These are phyloP conservation scores for Cicer pinnatifidum DNA, from an alignment of 306 rosid genomes.

Conservation along the genomic window DNA sequence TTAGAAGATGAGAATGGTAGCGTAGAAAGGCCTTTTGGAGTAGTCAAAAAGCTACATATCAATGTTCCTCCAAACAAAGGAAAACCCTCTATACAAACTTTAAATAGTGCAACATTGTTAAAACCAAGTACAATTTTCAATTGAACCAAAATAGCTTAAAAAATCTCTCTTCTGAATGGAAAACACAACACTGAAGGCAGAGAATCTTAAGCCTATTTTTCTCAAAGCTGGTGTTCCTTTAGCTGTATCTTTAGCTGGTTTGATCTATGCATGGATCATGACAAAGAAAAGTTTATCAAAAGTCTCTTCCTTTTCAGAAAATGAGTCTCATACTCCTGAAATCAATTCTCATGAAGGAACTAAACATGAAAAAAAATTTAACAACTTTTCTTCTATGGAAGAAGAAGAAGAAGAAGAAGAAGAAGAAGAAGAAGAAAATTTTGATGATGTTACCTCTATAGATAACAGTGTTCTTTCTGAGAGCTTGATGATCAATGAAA, in stretches of 20 bases:
- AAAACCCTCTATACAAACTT: conserved; percentile 39
- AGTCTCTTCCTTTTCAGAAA: conserved; percentile 34
- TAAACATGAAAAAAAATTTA: conserved; percentile 46
- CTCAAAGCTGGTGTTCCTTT: conserved; percentile 77
- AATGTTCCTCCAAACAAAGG: conserved; percentile 46
- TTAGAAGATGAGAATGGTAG: conserved; percentile 36
- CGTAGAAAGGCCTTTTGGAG: conserved; percentile 44
- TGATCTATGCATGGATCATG: conserved; percentile 58
- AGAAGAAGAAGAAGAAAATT: conserved; percentile 24
- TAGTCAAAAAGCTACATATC: conserved; percentile 57
- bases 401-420: not conserved
- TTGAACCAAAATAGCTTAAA: conserved; percentile 7
- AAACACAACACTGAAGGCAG: conserved; percentile 51
- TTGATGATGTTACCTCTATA: not conserved
- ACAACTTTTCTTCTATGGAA: conserved; percentile 32
- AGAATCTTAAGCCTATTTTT: conserved; percentile 50
- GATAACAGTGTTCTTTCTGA: conserved; percentile 21
- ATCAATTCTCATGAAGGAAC: conserved; percentile 37
- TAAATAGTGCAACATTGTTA: conserved; percentile 38
- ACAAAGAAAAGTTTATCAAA: conserved; percentile 51
- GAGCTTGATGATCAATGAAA: conserved; percentile 25
- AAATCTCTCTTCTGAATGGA: conserved; percentile 49
- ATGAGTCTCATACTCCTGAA: conserved; percentile 26
- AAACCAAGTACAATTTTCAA: conserved; percentile 5
- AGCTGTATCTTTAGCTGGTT: conserved; percentile 65